Base-by-base conservation (phyloP, 2,329 filamentous ascomycete species). In the Teratosphaeria destructans region DNA sequence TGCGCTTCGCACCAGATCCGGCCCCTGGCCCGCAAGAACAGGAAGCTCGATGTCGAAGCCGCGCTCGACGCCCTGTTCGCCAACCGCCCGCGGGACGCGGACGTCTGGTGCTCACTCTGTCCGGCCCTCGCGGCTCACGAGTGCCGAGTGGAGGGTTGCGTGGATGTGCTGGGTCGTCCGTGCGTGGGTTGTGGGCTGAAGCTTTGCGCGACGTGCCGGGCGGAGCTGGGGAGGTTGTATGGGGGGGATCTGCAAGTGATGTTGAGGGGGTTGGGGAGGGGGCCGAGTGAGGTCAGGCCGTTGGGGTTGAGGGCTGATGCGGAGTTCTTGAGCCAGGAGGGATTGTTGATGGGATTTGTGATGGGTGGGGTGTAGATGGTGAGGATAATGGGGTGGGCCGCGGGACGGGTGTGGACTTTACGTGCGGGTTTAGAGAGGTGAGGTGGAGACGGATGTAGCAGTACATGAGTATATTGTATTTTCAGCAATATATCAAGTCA, bases 51-150 rank as follows among this genome's bases (percentile, higher is more conserved):
- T 54, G 64, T 69, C 3, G 58, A 59, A 2, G 63, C 60, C 1
- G 73, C 74, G 0, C 69, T 69, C 26, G 49, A 61, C 0, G 59
- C 59, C 1, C 52, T 70, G 10, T 61, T 66, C 39, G 54, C 62
- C 23, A 62, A 62, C 11, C 39, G 55, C 8, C 7, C 55, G 23
- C 19, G 57, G 10, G 52, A 59, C 10, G 12, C 55, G 29, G 61
- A 69, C 66, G 65, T 12, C 19, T 78, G 74, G 73, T 79, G 78
- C 62, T 68, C 68, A 3, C 55, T 80, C 1, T 79, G 78, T 57
- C 70, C 71, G 2, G 66, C 66, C 11, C 70, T 74, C 1, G 77
- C 76, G 0, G 69, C 68, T 2, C 74, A 72, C 43, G 64, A 65
- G 23, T 79, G 77, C 60, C 59, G 49, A 58, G 63, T 57, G 3